Evolutionary conservation across 2,329 filamentous ascomycete species (phyloP), one percentile per base, ranked within the genome.

Genomic region (Trichoderma gracile): DNA sequence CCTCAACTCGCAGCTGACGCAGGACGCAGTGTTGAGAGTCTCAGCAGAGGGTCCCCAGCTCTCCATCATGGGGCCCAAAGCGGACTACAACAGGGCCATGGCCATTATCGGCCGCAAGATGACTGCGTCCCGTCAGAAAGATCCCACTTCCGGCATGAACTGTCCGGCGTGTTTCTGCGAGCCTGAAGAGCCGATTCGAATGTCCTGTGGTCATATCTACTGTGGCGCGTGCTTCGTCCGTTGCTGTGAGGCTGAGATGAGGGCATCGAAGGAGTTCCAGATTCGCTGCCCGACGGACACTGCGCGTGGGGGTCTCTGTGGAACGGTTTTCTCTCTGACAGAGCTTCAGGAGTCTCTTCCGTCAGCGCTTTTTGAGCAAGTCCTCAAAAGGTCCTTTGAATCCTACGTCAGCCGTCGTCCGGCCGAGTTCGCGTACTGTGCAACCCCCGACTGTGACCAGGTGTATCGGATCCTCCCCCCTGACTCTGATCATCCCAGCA

Each of bases 401-500:
- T 69, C 73, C 0, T 74, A 80, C 64, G 65, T 80, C 42, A 72
- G 70, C 4, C 72, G 66, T 7, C 72, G 74, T 40, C 75, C 76
- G 0, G 46, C 70, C 7, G 49, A 66, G 0, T 69, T 82, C 10
- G 73, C 69, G 5, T 76, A 76, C 66, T 83, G 81, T 58, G 77
- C 78, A 2, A 79, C 77, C 0, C 74, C 79, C 0, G 78, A 80
- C 67, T 83, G 80, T 60, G 71, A 67, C 7, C 74, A 75, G n/a
- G 68, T 82, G 8, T 83, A 82, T 67, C 77, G 79, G 9, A 33
- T 42, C 5, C 21, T 33, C 6, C n/a, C 42, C 30, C 43, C 21
- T 19, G 53, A 23, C 8, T 56, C 65, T 33, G 65, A 50, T 0
- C 30, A n/a, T n/a, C 19, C 47, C 49, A 3, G 23, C 64, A 66